Evolutionary conservation across 768 basidiomycete species (phyloP), one percentile per base, ranked within the genome.

Genomic region (Daedaleopsis nitida): DNA sequence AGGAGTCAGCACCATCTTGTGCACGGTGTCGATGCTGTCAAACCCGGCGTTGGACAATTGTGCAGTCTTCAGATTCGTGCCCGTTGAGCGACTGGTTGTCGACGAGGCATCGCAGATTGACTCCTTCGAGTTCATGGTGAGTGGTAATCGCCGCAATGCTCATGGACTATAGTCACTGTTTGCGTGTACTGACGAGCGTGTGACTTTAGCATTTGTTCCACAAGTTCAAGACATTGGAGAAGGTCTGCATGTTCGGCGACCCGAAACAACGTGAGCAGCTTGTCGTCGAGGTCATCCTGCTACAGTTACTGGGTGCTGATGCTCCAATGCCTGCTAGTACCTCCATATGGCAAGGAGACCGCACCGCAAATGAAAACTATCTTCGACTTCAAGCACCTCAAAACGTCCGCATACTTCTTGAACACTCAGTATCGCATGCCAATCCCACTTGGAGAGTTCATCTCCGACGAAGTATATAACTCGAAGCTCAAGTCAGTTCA

Each of bases 71-170:
- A 47, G 68, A 0, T 34, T 78, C 5, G 68, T 81, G 1, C 81
- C 81, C 1, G 69, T 83, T 21, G 75, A 74, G 24, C 70, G 74
- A n/a, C 74, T 85, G 1, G 74, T 85, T n/a, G 72, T 85, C n/a
- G 83, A 85, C 57, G 83, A 85, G 68, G 83, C 81, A 2, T 83
- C 81, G 8, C 81, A 83, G 55, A 82, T 84, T 21, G 77, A 79
- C 24, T 68, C 76, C 5, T 78, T 77, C 32, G 80, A 82, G 27
- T 83, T 80, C 59, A 66, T 84, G 75, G 82, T 83, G 17, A 43
- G 72, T 54, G 13, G 34, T 34, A 1, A 21, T 16, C 55, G 7
- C 7, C 21, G 49, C 48, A 14, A 10, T 42, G 24, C 24, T 38
- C 16, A 11, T 48, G 37, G 3, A 45, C 10, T 27, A 21, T 27